phyloP scores from a whole-genome alignment of 1,139 yeast genomes.

The Candida labiduridarum region DNA sequence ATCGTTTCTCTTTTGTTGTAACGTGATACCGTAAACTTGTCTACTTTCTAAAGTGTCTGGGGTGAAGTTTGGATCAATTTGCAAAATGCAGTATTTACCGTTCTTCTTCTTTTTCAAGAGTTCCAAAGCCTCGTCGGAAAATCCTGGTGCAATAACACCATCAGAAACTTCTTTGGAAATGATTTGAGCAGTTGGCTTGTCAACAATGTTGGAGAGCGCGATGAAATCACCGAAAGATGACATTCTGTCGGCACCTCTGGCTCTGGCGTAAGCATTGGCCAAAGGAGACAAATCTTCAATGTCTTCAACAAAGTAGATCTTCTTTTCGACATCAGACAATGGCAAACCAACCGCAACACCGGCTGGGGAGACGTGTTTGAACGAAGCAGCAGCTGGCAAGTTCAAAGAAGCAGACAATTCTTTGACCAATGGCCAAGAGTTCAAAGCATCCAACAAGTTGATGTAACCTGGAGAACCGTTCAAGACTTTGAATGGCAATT shows the following conservation, averaged over 20 bases:
- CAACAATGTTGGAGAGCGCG: constrained; percentile 95
- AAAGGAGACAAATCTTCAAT: constrained; percentile 93
- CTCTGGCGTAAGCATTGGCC: constrained; percentile 98
- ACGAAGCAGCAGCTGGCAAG: constrained; percentile 98
- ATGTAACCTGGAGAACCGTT: constrained; percentile 97
- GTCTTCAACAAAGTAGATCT: constrained; percentile 91
- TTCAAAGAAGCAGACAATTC: constrained; percentile 92
- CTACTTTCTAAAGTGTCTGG: constrained; percentile 86
- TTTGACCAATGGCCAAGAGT: constrained; percentile 98
- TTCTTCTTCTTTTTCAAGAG: constrained; percentile 89
- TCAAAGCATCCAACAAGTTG: constrained; percentile 91
- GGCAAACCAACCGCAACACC: constrained; percentile 98
- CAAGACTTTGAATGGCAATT: constrained; percentile 90
- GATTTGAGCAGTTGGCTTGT: constrained; percentile 93
- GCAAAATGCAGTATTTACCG: constrained; percentile 95
- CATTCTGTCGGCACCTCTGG: constrained; percentile 99
- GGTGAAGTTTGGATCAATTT: constrained; percentile 90
- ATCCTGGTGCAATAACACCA: constrained; percentile 99
- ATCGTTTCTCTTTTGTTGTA: constrained; percentile 97
- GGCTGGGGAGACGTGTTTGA: constrained; percentile 98
- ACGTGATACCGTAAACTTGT: constrained; percentile 92
- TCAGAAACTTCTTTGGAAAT: constrained; percentile 97
- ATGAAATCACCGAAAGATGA: constrained; percentile 98
- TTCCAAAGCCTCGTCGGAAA: constrained; percentile 86
- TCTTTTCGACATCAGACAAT: constrained; percentile 85